Percentiles rank a stretch among this genome's conserved stretches.
These are phyloP conservation scores for Scytalidium lignicola DNA, from an alignment of 2,329 filamentous ascomycete genomes.

Conservation along the genomic window DNA sequence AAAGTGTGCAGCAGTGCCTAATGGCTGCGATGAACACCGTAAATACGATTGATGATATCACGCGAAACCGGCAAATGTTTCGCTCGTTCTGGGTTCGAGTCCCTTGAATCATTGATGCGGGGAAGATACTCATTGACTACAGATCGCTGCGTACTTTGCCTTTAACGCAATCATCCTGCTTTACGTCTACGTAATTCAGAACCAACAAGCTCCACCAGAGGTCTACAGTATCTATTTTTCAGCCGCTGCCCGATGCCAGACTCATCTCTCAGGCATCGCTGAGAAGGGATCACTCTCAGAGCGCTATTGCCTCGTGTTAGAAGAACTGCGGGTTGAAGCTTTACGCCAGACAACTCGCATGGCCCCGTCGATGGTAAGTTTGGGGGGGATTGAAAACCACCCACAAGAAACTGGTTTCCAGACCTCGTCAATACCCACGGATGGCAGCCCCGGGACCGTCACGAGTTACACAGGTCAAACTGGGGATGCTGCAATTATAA, in stretches of 20 bases:
- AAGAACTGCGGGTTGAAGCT: slow-evolving; percentile 30
- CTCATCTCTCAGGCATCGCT: slow-evolving; percentile 32
- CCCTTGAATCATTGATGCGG: background rate
- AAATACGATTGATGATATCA: slow-evolving; percentile 36
- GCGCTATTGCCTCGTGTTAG: slow-evolving; percentile 37
- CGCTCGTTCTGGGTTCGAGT: slow-evolving; percentile 7
- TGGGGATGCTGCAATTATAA: background rate
- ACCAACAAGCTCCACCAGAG: slow-evolving; percentile 26
- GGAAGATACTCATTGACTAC: background rate
- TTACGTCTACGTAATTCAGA: slow-evolving; percentile 40
- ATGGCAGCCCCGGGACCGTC: background rate
- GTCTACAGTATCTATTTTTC: slow-evolving; percentile 28
- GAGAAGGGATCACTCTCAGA: slow-evolving; percentile 33
- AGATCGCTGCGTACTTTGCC: slow-evolving; percentile 41
- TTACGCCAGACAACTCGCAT: background rate
- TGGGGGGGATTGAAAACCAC: background rate
- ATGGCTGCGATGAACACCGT: slow-evolving; percentile 41
- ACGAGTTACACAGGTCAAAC: background rate
- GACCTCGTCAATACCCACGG: background rate
- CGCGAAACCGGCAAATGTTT: slow-evolving; percentile 32
- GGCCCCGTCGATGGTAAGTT: background rate
- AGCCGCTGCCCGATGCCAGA: slow-evolving; percentile 35
- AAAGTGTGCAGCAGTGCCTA: slow-evolving; percentile 39
- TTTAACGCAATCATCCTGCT: slow-evolving; percentile 40
- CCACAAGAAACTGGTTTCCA: background rate